These are phyloP conservation scores for Teunomyces lycoperdinae DNA, from an alignment of 805 yeast genomes.

Conservation along the genomic window DNA sequence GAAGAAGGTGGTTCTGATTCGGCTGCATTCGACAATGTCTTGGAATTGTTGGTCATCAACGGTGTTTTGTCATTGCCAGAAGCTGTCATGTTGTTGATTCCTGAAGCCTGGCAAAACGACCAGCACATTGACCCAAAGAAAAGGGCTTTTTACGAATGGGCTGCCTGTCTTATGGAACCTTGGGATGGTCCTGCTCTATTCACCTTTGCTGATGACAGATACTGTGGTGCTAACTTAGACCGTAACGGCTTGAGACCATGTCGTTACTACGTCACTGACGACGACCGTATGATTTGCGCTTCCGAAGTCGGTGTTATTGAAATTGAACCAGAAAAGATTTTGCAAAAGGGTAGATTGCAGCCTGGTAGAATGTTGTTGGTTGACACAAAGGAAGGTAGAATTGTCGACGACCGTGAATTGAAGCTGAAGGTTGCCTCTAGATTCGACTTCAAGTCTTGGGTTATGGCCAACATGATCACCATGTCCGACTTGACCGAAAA, in stretches of 20 bases:
- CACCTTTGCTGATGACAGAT: conserved; percentile 95
- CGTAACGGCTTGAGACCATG: conserved; percentile 98
- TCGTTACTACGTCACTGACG: conserved; percentile 92
- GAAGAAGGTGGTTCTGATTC: conserved; percentile 99
- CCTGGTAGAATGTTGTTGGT: conserved; percentile 97
- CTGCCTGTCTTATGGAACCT: conserved; percentile 98
- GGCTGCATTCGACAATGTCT: conserved; percentile 94
- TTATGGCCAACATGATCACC: conserved; percentile 78
- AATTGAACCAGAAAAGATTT: conserved; percentile 74
- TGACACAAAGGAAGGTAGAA: conserved; percentile 88
- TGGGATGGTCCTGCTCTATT: conserved; percentile 99
- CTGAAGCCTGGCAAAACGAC: conserved; percentile 97
- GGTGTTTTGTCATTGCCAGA: conserved; percentile 92
- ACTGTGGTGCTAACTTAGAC: conserved; percentile 97
- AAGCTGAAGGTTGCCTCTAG: conserved; percentile 76
- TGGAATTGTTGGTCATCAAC: conserved; percentile 86
- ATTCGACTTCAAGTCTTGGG: conserved; percentile 93
- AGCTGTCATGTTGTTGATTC: conserved; percentile 94
- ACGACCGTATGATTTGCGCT: conserved; percentile 94
- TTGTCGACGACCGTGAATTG: conserved; percentile 90
- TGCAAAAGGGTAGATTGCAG: conserved; percentile 89
- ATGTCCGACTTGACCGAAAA: conserved; percentile 72
- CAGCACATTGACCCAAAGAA: conserved; percentile 82
- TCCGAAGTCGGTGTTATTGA: conserved; percentile 97
- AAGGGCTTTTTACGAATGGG: conserved; percentile 97